Conservation (phyloP, 2,329 filamentous ascomycete species). For the Fusarium foetens region DNA sequence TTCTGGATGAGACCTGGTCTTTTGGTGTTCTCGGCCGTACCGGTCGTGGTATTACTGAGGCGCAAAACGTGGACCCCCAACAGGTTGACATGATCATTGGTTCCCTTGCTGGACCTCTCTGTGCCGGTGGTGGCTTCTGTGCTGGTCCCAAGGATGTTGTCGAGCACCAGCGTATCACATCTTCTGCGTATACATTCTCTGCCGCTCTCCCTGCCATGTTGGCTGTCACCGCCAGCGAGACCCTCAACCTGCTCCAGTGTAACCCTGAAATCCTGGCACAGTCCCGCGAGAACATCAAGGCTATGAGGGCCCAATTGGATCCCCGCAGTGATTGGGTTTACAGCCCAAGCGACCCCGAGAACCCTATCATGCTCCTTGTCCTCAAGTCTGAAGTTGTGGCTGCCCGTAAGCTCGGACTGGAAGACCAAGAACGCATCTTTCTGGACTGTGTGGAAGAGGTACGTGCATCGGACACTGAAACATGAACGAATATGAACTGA, state of each 20-base stretch:
- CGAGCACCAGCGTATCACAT: constrained; percentile 94
- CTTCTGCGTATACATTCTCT: constrained; percentile 93
- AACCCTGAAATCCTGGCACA: constrained; percentile 83
- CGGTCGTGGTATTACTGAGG: constrained; percentile 91
- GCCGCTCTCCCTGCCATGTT: constrained; percentile 93
- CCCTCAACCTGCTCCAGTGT: constrained; percentile 84
- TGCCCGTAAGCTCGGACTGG: constrained; percentile 71
- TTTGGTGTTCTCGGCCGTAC: constrained; percentile 94
- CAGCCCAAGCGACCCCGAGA: constrained; percentile 83
- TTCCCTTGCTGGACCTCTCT: constrained; percentile 87
- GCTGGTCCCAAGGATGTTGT: constrained; percentile 91
- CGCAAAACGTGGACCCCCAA: constrained; percentile 92
- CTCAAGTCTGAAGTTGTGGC: constrained; percentile 86
- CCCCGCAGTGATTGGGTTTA: constrained; percentile 92
- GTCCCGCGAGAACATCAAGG: constrained; percentile 86
- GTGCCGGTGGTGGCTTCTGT: constrained; percentile 95
- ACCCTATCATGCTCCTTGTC: constrained; percentile 85
- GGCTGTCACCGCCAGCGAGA: constrained; percentile 95
- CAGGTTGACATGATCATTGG: constrained; percentile 98
- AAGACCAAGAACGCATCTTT: constrained; percentile 85
- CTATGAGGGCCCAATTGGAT: constrained; percentile 87
- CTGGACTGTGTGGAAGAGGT: constrained; percentile 98
- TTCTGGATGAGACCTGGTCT: constrained; percentile 97
- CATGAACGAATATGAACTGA: constrained; percentile 19
- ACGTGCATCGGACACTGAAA: constrained; percentile 46